Percentiles rank a stretch among this genome's conserved stretches.
These are phyloP conservation scores for Colletotrichum nymphaeae DNA, from an alignment of 2,329 filamentous ascomycete species.

Conservation along the genomic window DNA sequence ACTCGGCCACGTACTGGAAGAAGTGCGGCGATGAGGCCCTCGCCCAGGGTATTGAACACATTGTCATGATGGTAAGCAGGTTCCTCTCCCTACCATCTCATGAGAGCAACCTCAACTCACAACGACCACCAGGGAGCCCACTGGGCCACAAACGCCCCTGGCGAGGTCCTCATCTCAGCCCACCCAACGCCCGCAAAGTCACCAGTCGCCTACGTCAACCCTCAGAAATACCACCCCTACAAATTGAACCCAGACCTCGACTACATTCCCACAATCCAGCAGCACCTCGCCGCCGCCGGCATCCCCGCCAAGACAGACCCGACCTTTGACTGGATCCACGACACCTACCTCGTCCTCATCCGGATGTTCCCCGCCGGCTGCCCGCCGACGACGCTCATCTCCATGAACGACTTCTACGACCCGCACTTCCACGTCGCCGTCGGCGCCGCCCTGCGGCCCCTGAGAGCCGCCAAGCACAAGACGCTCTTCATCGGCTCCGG, in stretches of 20 bases:
- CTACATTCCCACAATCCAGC: constrained; percentile 61
- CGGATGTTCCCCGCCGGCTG: constrained; percentile 75
- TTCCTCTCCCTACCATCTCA: not conserved
- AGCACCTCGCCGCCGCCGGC: constrained; percentile 60
- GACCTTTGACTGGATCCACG: constrained; percentile 78
- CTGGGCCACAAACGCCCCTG: constrained; percentile 66
- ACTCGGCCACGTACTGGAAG: constrained; percentile 74
- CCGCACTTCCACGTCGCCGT: constrained; percentile 61
- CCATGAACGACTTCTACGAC: constrained; percentile 52
- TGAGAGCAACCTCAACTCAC: constrained; percentile 1
- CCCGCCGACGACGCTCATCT: constrained; percentile 68
- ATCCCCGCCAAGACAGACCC: constrained; percentile 65
- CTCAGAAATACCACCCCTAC: constrained; percentile 73
- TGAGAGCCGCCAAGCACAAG: constrained; percentile 58
- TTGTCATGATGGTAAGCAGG: constrained; percentile 71
- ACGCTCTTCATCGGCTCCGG: constrained; percentile 67
- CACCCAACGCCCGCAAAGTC: constrained; percentile 70
- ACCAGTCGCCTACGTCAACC: constrained; percentile 75
- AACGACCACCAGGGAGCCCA: constrained; percentile 65
- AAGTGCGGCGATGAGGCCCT: constrained; percentile 72
- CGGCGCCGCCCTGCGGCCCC: constrained; percentile 65
- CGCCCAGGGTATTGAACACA: constrained; percentile 67
- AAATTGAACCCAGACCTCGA: constrained; percentile 69
- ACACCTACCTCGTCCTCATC: constrained; percentile 76
- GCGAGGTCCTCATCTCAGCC: constrained; percentile 69